Evolutionary conservation across 2,329 filamentous ascomycete species (phyloP), one percentile per base, ranked within the genome.

Genomic region (Talaromyces sp.): DNA sequence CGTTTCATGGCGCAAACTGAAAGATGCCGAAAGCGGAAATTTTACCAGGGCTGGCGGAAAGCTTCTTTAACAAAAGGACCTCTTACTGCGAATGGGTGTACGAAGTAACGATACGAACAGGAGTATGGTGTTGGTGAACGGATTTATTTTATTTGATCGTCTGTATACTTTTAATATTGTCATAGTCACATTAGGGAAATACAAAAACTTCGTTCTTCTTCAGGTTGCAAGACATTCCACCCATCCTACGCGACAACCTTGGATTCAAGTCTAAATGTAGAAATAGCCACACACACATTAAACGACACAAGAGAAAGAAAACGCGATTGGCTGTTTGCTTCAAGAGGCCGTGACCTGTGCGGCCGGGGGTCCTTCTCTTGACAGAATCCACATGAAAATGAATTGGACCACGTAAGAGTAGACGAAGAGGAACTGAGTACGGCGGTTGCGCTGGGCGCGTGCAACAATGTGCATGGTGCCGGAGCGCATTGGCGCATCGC

Each of bases 401-500:
- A 98, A 85, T 79, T 99, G 95, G 61, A 98, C 88, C 60, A 96
- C 82, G 76, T 98, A 99, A 52, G 93, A 93, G 78, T 99, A 97
- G 68, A 93, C 83, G 76, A 96, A 96, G 67, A 97, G 82, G 72
- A 96, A 96, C 76, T 96, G 92, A 1, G 92, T 96, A 65, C 93
- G 84, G 73, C 92, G 87, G 76, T 90, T 95, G 72, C 90, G 88
- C 79, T 96, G 95, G 44, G 90, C 88, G 65, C 93, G 86, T 30
- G 91, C 91, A 63, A 96, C 90, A 2, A 86, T 87, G 67, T 88
- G 86, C 68, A 87, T 85, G 1, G 81, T 80, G 13, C 81, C 82
- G 61, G 80, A 71, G 63, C 87, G 82, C 67, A 85, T 84, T 33
- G 85, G 83, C 59, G 83, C 84, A 69, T 88, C 87, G 62, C 81